Evolutionary conservation across 116 monocot species (phyloP).

Genomic region (Cymodocea nodosa): DNA sequence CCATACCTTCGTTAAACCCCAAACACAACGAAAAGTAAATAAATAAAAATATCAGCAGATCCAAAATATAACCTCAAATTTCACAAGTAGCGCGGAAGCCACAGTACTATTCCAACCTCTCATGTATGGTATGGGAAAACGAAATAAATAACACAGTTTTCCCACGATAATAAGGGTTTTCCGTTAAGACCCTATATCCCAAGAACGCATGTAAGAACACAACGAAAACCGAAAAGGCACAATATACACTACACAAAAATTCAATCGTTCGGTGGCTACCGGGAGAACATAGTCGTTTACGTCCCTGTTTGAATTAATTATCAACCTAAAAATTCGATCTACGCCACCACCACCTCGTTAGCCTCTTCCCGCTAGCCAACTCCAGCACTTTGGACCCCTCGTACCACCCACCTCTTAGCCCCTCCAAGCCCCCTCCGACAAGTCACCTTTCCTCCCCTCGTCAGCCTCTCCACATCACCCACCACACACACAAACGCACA

Average conservation of each 20-base stretch:
- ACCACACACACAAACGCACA: no score
- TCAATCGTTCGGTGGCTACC: not conserved
- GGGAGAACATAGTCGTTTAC: not conserved
- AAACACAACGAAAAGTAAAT: not conserved
- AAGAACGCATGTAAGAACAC: not conserved
- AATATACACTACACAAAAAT: not conserved
- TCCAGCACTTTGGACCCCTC: no score
- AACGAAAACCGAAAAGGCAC: not conserved
- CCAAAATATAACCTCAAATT: not conserved
- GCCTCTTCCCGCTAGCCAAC: not conserved
- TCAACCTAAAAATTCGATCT: not conserved
- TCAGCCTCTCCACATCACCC: not conserved
- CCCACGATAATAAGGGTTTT: not conserved
- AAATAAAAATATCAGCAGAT: not conserved
- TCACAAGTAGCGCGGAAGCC: no score
- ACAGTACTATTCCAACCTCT: not conserved
- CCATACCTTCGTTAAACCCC: constrained; percentile 13
- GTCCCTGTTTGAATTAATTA: not conserved
- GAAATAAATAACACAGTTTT: not conserved
- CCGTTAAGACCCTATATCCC: not conserved
- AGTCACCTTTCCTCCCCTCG: not conserved
- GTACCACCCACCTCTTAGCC: no score
- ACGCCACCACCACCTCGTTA: not conserved
- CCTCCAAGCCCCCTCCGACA: no score
- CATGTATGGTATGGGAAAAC: not conserved